Evolutionary conservation across 305 asterid species (phyloP), one percentile per base, ranked within the genome.

Genomic region (Fraxinus albicans): DNA sequence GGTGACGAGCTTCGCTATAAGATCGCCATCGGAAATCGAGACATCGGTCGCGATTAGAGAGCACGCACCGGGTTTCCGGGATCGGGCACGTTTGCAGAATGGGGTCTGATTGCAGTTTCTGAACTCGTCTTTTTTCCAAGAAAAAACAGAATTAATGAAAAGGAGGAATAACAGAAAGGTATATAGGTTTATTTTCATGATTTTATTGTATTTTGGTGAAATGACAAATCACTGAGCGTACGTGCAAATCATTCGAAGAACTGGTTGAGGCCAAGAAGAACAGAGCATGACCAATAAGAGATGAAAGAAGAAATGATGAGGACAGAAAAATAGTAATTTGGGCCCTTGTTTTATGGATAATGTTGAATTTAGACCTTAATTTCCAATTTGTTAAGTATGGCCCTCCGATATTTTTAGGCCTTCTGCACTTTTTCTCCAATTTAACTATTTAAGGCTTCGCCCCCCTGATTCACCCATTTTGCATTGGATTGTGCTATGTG

Each of bases 121-220:
- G 91, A 95, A 95, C 88, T 95, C 98, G 4, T 95, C 99, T 83
- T 92, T 93, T 81, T 95, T 95, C 99, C 99, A 95, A 5, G 97
- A 92, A 44, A 84, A 83, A 73, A 65, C 92, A 23, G 87, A 86
- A 81, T 83, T 79, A 12, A 85, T 36, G 79, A 91, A 75, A 36
- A 93, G 90, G 84, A 90, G 88, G 38, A 87, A 79, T 15, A 91
- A 80, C 36, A 89, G 15, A 42, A 85, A 12, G 35, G 73, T 63
- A 83, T 78, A 67, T 8, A 86, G 58, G 40, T 74, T 55, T 77
- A 83, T 83, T 42, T 84, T 85, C 91, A 88, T 90, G 74, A 81
- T 72, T 72, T 73, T 72, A 58, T 3, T 13, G 74, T 67, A 10
- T 53, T 78, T 78, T 42, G 80, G 76, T 77, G 78, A 50, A 80